phyloP scores from a whole-genome alignment of 768 basidiomycete species.

The Pholiota conissans region DNA sequence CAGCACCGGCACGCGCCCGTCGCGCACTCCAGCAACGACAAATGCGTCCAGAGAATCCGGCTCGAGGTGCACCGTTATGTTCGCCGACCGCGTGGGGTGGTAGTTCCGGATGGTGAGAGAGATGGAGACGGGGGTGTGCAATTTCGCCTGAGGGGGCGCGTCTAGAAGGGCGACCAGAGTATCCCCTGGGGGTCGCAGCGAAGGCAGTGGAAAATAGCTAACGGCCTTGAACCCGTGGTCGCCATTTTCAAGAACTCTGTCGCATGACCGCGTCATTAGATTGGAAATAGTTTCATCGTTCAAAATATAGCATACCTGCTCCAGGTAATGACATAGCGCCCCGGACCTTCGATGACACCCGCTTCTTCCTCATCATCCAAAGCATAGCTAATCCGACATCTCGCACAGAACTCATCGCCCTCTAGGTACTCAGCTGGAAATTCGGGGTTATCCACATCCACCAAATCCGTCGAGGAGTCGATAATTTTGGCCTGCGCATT shows the following conservation, averaged over 20 bases:
- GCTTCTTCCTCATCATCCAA: slow-evolving; percentile 36
- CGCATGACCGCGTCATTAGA: neutral
- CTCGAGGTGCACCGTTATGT: slow-evolving; percentile 73
- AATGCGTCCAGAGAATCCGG: slow-evolving; percentile 70
- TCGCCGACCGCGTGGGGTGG: slow-evolving; percentile 62
- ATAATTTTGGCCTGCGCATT: slow-evolving; percentile 45
- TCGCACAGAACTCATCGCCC: slow-evolving; percentile 64
- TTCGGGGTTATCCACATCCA: slow-evolving; percentile 34
- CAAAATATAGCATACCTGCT: slow-evolving; percentile 44
- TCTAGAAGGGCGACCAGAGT: slow-evolving; percentile 65
- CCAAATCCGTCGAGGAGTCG: slow-evolving; percentile 51
- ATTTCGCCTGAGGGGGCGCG: slow-evolving; percentile 58
- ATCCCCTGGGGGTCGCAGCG: slow-evolving; percentile 59
- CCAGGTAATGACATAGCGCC: slow-evolving; percentile 65
- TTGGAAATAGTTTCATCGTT: neutral
- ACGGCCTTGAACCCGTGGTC: slow-evolving; percentile 43
- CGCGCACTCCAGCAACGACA: slow-evolving; percentile 75
- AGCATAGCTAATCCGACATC: slow-evolving; percentile 52
- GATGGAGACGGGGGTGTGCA: slow-evolving; percentile 63
- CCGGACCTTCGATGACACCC: slow-evolving; percentile 46
- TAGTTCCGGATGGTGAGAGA: slow-evolving; percentile 65
- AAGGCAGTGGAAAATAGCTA: slow-evolving; percentile 59
- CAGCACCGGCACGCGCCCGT: slow-evolving; percentile 67
- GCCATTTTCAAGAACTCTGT: slow-evolving; percentile 48
- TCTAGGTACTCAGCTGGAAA: slow-evolving; percentile 58